These are phyloP conservation scores for Linum usitatissimum DNA, from an alignment of 345 rosid genomes.

Conservation along the genomic window DNA sequence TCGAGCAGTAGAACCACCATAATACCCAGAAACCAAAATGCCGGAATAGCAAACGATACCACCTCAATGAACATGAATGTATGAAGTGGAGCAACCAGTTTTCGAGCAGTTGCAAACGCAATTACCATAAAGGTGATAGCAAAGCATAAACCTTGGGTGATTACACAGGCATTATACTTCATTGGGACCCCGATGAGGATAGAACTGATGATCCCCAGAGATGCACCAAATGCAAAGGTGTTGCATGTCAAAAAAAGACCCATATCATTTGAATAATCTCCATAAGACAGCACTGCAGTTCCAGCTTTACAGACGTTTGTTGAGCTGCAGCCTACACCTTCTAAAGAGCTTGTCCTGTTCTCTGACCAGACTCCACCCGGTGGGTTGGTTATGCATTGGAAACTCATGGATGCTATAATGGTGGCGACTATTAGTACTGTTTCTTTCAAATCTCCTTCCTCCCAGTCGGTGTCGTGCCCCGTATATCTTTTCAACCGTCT, in stretches of 20 bases:
- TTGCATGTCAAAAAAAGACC: neutral
- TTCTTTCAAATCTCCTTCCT: no score
- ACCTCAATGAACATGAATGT: no score
- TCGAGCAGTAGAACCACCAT: neutral
- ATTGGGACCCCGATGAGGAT: neutral
- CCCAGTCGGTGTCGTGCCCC: no score
- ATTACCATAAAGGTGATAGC: neutral
- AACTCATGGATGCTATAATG: no score
- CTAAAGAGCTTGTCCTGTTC: no score
- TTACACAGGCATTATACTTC: neutral
- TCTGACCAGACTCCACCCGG: no score
- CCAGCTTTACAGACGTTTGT: neutral
- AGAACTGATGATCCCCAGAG: neutral
- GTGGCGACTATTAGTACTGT: no score
- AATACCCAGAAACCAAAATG: neutral
- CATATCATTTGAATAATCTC: no score
- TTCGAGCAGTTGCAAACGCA: neutral
- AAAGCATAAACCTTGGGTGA: neutral
- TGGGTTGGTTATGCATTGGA: no score
- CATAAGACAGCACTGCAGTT: neutral
- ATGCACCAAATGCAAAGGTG: neutral
- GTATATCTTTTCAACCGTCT: no score
- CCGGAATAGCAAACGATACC: no score
- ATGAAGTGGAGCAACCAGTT: neutral
- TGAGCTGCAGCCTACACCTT: neutral